Evolutionary conservation across 257 asterid genomes (phyloP).

Genomic region (Nicotiana attenuata): DNA sequence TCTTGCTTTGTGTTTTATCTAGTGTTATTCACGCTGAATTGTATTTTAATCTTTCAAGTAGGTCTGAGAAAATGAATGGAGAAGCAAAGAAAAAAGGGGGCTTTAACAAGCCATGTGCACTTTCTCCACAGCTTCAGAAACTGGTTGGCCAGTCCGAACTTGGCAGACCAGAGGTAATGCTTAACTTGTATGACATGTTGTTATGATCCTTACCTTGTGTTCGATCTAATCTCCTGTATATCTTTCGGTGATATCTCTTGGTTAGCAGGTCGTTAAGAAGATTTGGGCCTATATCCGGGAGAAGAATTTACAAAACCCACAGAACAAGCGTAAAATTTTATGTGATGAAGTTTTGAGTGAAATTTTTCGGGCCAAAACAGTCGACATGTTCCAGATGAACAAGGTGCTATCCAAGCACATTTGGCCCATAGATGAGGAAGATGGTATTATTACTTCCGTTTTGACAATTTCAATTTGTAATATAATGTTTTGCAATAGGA

Average conservation of each 20-base stretch:
- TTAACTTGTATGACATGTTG: neutral
- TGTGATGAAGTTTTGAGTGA: conserved; percentile 34
- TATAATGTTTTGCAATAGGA: neutral
- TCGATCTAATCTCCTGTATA: neutral
- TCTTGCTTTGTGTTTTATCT: neutral
- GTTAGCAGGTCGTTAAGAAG: conserved; percentile 40
- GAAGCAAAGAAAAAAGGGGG: conserved; percentile 32
- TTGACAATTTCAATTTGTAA: neutral
- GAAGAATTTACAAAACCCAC: conserved; percentile 42
- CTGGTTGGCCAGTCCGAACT: conserved; percentile 38
- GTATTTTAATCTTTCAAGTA: conserved; percentile 10
- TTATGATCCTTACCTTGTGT: neutral
- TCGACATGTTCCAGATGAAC: conserved; percentile 49
- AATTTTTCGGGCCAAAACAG: conserved; percentile 28
- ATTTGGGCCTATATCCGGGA: conserved; percentile 42
- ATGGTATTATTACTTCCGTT: conserved; percentile 14
- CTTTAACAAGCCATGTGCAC: conserved; percentile 35
- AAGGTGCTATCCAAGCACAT: conserved; percentile 35
- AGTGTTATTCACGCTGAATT: neutral
- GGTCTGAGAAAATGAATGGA: conserved; percentile 17
- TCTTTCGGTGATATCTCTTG: neutral
- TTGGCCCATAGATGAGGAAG: conserved; percentile 36
- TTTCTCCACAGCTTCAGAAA: conserved; percentile 47
- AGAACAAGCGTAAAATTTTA: conserved; percentile 31
- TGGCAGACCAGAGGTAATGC: conserved; percentile 39